Base-by-base conservation (phyloP, 2,329 filamentous ascomycete genomes). In the Emydomyces testavorans region DNA sequence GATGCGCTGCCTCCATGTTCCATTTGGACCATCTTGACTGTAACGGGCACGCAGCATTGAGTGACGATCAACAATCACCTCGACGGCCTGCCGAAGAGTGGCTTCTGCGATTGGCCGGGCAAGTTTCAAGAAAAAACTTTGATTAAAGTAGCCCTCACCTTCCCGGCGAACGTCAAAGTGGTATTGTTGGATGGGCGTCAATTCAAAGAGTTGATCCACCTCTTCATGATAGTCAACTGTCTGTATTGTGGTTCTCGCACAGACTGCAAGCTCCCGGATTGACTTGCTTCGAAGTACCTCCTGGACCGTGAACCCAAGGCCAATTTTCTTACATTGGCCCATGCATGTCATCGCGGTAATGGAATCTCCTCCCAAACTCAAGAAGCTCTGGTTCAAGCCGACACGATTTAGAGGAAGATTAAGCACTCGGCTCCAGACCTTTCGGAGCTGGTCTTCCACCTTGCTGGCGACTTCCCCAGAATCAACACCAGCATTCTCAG, bases 301-400 rank as follows among this genome's bases (percentile, higher is more conserved):
- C 52, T 72, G 71, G 8, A 74, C 70, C 8, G 64, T 70, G 20
- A 73, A 57, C 10, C 65, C 63, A 49, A 73, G 60, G 1, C 68
- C 69, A 29, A 61, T 58, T 54, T 70, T 71, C 40, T 70, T 70
- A 51, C 68, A 72, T 29, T 69, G 62, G 2, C 67, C 67, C 49
- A 71, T 65, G 32, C 71, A 71, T 40, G 70, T 70, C 66, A 74
- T 73, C 0, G 71, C 70, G 34, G 70, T 71, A 47, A 73, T 72
- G 0, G 70, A 72, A 48, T 74, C 71, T 44, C 71, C 71, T 28
- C 71, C 70, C 1, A 72, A 53, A 8, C 62, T 66, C 3, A 73
- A 53, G 51, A 73, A 74, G 35, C 63, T 62, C 39, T 65, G 57
- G 15, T 62, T 53, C 29, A 64, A 21, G 23, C 58, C 58, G n/a